Evolutionary conservation across 768 basidiomycete species (phyloP), one percentile per base, ranked within the genome.

Genomic region (Suillus cothurnatus): DNA sequence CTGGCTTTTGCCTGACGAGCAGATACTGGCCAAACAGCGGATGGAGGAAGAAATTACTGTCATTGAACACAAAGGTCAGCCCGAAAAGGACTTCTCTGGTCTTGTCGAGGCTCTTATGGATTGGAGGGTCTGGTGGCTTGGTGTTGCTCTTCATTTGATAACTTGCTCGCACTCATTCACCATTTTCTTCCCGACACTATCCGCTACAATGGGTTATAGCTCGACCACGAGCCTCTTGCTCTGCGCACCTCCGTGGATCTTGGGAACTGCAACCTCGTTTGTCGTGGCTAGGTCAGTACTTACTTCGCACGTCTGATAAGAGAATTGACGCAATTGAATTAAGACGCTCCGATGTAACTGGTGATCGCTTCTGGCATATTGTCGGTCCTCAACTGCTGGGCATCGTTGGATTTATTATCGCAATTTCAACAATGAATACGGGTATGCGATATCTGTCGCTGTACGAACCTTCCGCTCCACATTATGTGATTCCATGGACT

Each of bases 111-210:
- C 91, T 19, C 39, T 92, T 62, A 80, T 79, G 28, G 92, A 95
- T 72, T 88, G 87, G 88, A 91, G 87, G 75, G 88, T 94, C 36
- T 94, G 92, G 89, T 90, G 86, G 85, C 79, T 95, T 57, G 84
- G 89, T 21, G 65, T 90, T 38, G 82, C 88, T 2, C 73, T 91
- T 57, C 85, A 84, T n/a, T 83, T 84, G 66, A 81, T 87, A 76
- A 2, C 14, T 32, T 74, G 86, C 38, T 85, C 88, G 14, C 71
- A 90, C 36, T 88, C 86, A 14, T 93, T 93, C 81, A 88, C 89
- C 71, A 88, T 86, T 19, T 93, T 88, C 74, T 93, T 93, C 79
- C 91, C 89, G 15, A 91, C 92, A 0, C 77, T 94, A 63, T 86
- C 85, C 49, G 84, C 82, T n/a, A 94, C 92, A 11, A 81, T 95